Evolutionary conservation across 148 eudicot species (phyloP), one percentile per base, ranked within the genome.

Genomic region (Silene uniflora): DNA sequence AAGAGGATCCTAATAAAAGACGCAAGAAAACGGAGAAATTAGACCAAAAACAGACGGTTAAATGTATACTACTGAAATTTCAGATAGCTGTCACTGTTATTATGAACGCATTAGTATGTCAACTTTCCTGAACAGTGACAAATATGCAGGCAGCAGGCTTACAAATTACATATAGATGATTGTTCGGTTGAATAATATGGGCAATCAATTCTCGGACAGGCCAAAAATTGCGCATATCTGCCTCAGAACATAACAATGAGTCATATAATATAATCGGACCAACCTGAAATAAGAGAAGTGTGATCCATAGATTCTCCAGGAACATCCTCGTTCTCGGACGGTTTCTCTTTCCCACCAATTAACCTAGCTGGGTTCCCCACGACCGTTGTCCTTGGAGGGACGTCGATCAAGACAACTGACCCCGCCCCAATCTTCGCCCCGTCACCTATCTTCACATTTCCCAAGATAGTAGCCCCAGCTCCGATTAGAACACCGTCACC

Each of bases 391-490:
- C 84, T 77, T 6, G 93, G 80, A 0, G 93, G 91, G 56, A 90
- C 93, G 44, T 88, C 89, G 7, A 82, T 90, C 71, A 90, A 55
- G 27, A 90, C 93, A 21, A 90, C 87, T 1, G 93, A 90, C 17
- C 91, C 93, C 0, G 91, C 91, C 32, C 89, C 93, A 67, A 90
- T 80, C 79, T 86, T 90, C 0, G 93, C 93, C 23, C 91, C 93
- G 13, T 85, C 91, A 27, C 93, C 93, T 11, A 90, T 88, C 65
- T 66, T 88, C 12, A 90, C 76, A 21, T 88, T 88, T 16, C 93
- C 93, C 73, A 90, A 75, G 19, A 90, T 79, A 0, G 90, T 85
- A 0, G 91, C 90, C 29, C 91, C 89, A 1, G 93, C 93, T 23
- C 93, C 93, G 4, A 90, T 90, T 67, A 90, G 47, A 72, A 86